Percentiles rank a stretch among this genome's conserved stretches.
These are phyloP conservation scores for Exophiala sideris DNA, from an alignment of 2,329 filamentous ascomycete genomes.

Conservation along the genomic window DNA sequence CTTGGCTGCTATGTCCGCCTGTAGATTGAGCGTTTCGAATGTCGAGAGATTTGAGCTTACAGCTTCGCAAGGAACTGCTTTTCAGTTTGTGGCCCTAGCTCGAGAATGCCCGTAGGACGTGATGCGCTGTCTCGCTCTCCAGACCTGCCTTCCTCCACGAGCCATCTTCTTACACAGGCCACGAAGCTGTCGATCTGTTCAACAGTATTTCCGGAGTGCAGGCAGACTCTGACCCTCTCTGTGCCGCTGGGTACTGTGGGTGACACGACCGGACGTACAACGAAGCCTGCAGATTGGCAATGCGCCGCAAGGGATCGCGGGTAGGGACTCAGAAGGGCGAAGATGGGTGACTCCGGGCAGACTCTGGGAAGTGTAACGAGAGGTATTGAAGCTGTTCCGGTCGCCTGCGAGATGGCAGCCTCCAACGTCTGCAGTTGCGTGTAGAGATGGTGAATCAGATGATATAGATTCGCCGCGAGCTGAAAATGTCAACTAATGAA, in stretches of 20 bases:
- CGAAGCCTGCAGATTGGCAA: conserved; percentile 58
- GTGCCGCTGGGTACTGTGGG: conserved; percentile 64
- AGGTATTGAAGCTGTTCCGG: conserved; percentile 37
- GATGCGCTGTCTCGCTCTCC: too few relatives aligned
- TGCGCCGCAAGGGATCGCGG: conserved; percentile 58
- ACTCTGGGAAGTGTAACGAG: conserved; percentile 18
- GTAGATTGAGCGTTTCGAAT: too few relatives aligned
- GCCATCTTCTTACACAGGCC: conserved; percentile 50
- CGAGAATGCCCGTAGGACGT: too few relatives aligned
- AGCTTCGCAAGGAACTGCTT: too few relatives aligned
- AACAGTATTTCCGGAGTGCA: conserved; percentile 64
- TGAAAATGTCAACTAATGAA: conserved; percentile 19
- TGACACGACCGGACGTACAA: conserved; percentile 64
- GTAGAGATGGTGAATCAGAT: conserved; percentile 47
- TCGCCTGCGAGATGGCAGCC: conserved; percentile 25
- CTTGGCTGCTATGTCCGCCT: too few relatives aligned
- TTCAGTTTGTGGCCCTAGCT: too few relatives aligned
- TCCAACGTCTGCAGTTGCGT: conserved; percentile 40
- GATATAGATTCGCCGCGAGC: conserved; percentile 46
- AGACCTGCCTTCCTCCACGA: conserved; percentile 19
- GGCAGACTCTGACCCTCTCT: conserved; percentile 63
- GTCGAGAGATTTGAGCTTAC: too few relatives aligned
- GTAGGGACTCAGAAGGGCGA: conserved; percentile 57
- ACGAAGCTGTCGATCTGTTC: conserved; percentile 56
- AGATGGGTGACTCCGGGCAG: conserved; percentile 59